Evolutionary conservation across 495 filamentous ascomycete genomes (phyloP), one percentile per base, ranked within the genome.

Genomic region (Talaromyces nanjingensis): DNA sequence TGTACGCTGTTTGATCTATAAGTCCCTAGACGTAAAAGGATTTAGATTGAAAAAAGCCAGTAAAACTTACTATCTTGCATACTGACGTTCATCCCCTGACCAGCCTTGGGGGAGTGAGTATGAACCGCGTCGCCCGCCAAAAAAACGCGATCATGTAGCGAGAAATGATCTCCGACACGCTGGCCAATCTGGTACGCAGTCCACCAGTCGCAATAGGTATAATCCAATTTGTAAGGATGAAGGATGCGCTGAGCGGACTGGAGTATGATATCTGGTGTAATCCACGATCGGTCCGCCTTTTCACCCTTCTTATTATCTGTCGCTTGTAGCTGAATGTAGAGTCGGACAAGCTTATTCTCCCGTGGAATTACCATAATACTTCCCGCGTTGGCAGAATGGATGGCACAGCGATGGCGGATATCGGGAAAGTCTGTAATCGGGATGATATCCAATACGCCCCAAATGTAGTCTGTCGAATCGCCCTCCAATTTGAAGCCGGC

Each of bases 51-150:
- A 67, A 24, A 24, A 24, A 2, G 22, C 22, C 22, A 24, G 22
- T 24, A 24, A 24, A 24, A 24, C 71, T 64, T 64, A 72, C 69
- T 69, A 66, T 88, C 86, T 69, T 87, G 83, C 74, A 89, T 84
- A 11, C 74, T 78, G 1, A 87, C 84, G 67, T 92, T 91, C 89
- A 91, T 90, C 18, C 89, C 89, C 71, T 90, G 88, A 0, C 87
- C 89, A 2, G 86, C 87, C 75, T 90, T 89, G 7, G 89, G 89
- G 0, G 83, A 86, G 45, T 74, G 71, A 0, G 83, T 86, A 65
- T 87, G 86, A 0, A 85, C 78, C 4, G 85, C 83, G 70, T 89
- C 83, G 52, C 76, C 81, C 11, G 85, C 86, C 49, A 91, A 78
- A 65, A 90, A 90, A 5, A 89, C 81, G 0, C 87, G 77, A 53